Conservation (phyloP, 2,329 filamentous ascomycete species). For the Fusarium pseudograminearum region DNA sequence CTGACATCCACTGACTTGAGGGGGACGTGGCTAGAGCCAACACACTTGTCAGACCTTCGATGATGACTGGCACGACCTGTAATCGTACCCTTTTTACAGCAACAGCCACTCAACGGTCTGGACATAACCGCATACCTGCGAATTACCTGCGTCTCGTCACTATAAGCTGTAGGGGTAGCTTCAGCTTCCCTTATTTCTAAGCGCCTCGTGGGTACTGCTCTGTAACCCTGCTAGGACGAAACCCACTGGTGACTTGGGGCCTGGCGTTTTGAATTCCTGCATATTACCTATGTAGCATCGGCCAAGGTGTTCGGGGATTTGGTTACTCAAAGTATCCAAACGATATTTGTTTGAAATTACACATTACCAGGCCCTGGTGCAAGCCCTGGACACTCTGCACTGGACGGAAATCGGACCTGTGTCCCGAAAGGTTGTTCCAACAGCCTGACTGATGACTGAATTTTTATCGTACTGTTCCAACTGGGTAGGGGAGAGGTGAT, state of each 20-base stretch:
- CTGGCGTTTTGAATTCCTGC: conserved; percentile 26
- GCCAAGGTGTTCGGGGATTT: background rate
- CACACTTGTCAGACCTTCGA: background rate
- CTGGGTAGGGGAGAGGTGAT: conserved; percentile 26
- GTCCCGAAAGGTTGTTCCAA: background rate
- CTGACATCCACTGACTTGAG: conserved; percentile 20
- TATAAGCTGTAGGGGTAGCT: conserved; percentile 11
- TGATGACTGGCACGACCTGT: background rate
- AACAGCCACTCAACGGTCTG: conserved; percentile 13
- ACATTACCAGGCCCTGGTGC: background rate
- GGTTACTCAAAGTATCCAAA: conserved; percentile 3
- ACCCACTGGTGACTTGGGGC: conserved; percentile 26
- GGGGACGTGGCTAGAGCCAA: conserved; percentile 4
- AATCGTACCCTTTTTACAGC: background rate
- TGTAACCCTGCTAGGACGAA: conserved; percentile 35
- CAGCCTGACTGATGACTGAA: conserved; percentile 5
- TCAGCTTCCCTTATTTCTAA: conserved; percentile 39
- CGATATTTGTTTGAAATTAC: conserved; percentile 11
- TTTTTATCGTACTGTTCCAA: background rate
- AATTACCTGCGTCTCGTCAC: background rate
- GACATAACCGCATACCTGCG: conserved; percentile 6
- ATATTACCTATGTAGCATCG: background rate
- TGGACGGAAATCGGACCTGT: conserved; percentile 12
- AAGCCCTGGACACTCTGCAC: background rate
- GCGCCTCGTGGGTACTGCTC: conserved; percentile 30